Base-by-base conservation (phyloP, 352 stramenopile genomes). In the Phytophthora rubi region DNA sequence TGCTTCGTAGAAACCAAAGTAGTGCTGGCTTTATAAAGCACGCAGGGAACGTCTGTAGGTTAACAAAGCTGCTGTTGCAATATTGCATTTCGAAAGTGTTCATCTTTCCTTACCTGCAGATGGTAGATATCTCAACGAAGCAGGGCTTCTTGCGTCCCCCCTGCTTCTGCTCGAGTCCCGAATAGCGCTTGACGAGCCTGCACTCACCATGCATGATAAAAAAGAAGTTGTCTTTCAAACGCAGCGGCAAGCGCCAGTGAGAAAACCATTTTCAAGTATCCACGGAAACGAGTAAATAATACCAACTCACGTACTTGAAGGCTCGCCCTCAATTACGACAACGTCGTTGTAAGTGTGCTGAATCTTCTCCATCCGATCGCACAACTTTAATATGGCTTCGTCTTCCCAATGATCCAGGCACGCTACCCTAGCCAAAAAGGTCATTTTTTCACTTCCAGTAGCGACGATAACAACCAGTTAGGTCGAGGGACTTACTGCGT, bases 161-260 rank as follows among this genome's bases (percentile, higher is more conserved):
- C 48, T 65, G 49, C 4, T 44, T 68, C 26, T 68, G 52, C 30
- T 73, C 65, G n/a, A 76, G 65, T 32, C 32, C 53, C 5, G 59
- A 65, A 37, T 86, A 88, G 18, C 74, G 77, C 61, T 89, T 90
- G 13, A 93, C 70, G 18, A 93, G 66, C 3, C 82, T 82, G 32
- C 82, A 91, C 16, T 91, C 82, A 21, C 85, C 85, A 51, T 87
- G 80, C 47, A 85, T 83, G 10, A 93, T 69, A 28, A 93, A 87
- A 65, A 86, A 90, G 32, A 93, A 81, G 59, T 81, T 56, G 44
- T 83, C 85, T 89, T 56, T 9, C 35, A 12, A 13, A 59, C 6
- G 32, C 32, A 44, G 35, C 35, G 12, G 35, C 35, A 44, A 44
- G 35, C 35, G 26, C 26, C 26, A 30, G 26, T 30, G 26, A 30